Conservation (phyloP, 306 rosid genomes). For the Vicia sativa region DNA sequence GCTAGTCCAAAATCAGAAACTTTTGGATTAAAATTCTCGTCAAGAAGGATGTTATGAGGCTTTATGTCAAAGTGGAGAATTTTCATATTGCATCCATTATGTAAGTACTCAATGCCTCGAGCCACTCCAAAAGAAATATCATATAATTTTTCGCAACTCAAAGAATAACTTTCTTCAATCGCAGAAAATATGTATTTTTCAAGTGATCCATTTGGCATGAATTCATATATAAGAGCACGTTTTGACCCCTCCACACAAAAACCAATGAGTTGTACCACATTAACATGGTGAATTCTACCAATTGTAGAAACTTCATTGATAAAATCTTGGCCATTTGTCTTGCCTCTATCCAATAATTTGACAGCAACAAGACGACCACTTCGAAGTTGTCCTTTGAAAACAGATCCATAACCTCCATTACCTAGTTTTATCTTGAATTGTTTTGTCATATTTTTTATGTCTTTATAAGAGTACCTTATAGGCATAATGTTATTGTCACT, state of each 20-base stretch:
- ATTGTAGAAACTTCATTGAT: neutral
- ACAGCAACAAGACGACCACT: conserved; percentile 1
- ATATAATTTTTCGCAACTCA: neutral
- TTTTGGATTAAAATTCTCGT: neutral
- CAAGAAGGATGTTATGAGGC: conserved; percentile 3
- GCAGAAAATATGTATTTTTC: conserved; percentile 1
- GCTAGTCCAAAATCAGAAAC: conserved; percentile 22
- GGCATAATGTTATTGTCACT: neutral
- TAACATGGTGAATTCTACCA: conserved; percentile 16
- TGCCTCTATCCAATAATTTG: neutral
- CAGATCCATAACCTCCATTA: conserved; percentile 8
- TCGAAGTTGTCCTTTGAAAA: conserved; percentile 11
- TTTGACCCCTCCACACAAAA: conserved; percentile 5
- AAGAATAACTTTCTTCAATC: neutral
- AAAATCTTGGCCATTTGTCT: conserved; percentile 2
- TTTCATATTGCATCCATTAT: conserved; percentile 13
- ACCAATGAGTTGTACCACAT: neutral
- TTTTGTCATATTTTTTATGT: neutral
- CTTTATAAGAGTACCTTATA: neutral
- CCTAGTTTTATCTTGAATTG: neutral
- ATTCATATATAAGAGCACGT: conserved; percentile 21
- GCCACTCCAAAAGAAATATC: neutral
- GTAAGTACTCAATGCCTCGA: neutral
- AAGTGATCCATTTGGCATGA: conserved; percentile 6
- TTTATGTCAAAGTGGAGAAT: conserved; percentile 12